These are phyloP conservation scores for Beauveria pseudobassiana DNA, from an alignment of 2,329 filamentous ascomycete species.

Conservation along the genomic window DNA sequence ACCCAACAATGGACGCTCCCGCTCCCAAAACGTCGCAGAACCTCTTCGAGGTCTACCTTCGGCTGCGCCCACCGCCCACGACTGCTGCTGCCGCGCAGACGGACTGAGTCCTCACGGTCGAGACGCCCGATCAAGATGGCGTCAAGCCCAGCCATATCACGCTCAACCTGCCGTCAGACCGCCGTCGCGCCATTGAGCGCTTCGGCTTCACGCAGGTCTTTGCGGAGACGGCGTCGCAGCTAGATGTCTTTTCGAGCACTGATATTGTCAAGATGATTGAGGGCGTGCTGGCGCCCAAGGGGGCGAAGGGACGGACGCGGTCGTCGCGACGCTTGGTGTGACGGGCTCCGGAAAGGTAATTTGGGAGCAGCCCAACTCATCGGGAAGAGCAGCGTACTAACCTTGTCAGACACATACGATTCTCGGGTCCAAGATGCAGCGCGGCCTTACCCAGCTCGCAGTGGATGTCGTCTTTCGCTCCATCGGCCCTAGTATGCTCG, in stretches of 20 bases:
- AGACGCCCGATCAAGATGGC: constrained; percentile 41
- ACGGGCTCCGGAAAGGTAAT: constrained; percentile 91
- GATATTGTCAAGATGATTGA: constrained; percentile 69
- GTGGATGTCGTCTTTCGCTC: constrained; percentile 86
- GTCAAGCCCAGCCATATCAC: constrained; percentile 61
- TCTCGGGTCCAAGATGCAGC: constrained; percentile 76
- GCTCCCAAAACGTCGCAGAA: constrained; percentile 34
- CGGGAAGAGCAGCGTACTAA: neutral
- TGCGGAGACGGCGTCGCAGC: constrained; percentile 74
- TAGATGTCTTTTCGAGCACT: constrained; percentile 78
- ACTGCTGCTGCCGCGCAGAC: constrained; percentile 24
- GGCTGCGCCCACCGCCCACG: constrained; percentile 61
- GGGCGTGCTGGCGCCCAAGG: constrained; percentile 66
- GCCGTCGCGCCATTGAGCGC: constrained; percentile 82
- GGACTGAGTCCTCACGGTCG: constrained; percentile 75
- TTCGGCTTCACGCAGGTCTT: constrained; percentile 95
- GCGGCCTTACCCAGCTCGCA: constrained; percentile 84
- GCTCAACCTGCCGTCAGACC: constrained; percentile 73
- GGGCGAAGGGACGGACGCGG: constrained; percentile 75
- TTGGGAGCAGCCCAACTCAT: constrained; percentile 10
- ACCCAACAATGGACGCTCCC: constrained; percentile 29
- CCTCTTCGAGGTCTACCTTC: constrained; percentile 87
- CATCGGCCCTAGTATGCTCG: constrained; percentile 63
- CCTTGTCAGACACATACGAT: constrained; percentile 79
- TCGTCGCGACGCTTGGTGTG: constrained; percentile 86